A percentile compares a stretch with the other conserved stretches of the same genome.
These are phyloP conservation scores for Lactarius psammicola DNA, from an alignment of 768 basidiomycete species.

Conservation along the genomic window DNA sequence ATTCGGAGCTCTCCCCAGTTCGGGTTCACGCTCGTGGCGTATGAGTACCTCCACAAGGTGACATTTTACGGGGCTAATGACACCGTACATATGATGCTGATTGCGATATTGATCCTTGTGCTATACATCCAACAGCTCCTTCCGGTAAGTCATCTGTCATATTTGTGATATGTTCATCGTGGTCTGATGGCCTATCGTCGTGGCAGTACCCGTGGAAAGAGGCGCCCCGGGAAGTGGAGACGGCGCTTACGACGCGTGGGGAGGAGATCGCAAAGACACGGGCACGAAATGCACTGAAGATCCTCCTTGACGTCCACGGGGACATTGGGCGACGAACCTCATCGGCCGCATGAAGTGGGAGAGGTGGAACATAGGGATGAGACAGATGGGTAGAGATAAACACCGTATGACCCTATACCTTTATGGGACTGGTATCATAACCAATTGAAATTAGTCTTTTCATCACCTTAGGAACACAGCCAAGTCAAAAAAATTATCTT, in stretches of 20 bases:
- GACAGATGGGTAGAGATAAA: neutral
- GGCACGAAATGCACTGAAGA: constrained; percentile 93
- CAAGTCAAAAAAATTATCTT: neutral
- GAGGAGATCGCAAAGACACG: constrained; percentile 87
- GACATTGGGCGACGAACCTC: constrained; percentile 49
- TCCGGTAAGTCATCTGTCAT: constrained; percentile 21
- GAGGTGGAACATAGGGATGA: neutral
- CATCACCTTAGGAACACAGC: neutral
- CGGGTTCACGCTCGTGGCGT: constrained; percentile 86
- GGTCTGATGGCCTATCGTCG: constrained; percentile 27
- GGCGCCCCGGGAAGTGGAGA: constrained; percentile 64
- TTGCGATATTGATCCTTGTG: neutral
- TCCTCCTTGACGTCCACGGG: constrained; percentile 85
- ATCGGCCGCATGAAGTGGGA: constrained; percentile 1
- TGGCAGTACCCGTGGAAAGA: constrained; percentile 80
- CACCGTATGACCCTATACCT: constrained; percentile 1
- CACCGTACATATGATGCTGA: neutral
- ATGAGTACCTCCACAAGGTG: constrained; percentile 69
- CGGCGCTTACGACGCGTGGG: constrained; percentile 62
- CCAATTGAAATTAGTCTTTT: constrained; percentile 3
- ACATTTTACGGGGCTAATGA: constrained; percentile 24
- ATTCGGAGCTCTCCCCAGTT: constrained; percentile 91
- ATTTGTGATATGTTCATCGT: constrained; percentile 11
- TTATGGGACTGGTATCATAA: neutral
- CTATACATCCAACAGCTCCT: constrained; percentile 14